Evolutionary conservation across 108 stramenopile genomes (phyloP).

Genomic region (Cyclotella sp.): DNA sequence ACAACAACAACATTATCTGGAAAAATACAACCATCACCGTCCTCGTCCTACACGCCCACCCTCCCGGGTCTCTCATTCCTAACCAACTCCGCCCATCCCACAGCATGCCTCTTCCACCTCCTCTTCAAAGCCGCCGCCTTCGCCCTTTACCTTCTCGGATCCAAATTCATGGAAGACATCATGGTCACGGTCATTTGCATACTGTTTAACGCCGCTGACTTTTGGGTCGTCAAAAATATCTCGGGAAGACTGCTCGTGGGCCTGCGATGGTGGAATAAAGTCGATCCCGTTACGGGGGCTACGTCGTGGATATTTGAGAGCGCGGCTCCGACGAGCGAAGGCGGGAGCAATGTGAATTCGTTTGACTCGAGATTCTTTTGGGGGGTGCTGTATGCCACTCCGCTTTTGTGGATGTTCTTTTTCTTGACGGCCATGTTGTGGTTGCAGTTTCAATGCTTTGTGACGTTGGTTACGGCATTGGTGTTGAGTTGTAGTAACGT

Average conservation of each 20-base stretch:
- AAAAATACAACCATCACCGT: neutral
- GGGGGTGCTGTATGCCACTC: constrained; percentile 90
- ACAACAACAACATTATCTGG: neutral
- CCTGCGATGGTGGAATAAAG: constrained; percentile 97
- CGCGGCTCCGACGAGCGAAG: constrained; percentile 38
- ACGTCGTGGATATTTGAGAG: constrained; percentile 96
- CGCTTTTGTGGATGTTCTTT: constrained; percentile 75
- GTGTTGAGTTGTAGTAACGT: constrained; percentile 88
- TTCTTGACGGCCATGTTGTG: constrained; percentile 80
- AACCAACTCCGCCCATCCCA: constrained; percentile 80
- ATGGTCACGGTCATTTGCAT: constrained; percentile 93
- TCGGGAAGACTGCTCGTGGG: constrained; percentile 91
- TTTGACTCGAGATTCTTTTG: constrained; percentile 94
- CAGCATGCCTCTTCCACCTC: constrained; percentile 89
- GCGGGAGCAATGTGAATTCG: constrained; percentile 34
- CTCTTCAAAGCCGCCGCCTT: constrained; percentile 90
- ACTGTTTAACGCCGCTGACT: constrained; percentile 93
- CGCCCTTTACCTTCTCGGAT: constrained; percentile 89
- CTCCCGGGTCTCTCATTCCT: constrained; percentile 27
- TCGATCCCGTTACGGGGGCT: constrained; percentile 68
- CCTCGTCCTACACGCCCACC: constrained; percentile 18
- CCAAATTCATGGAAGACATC: constrained; percentile 82
- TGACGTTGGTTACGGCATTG: constrained; percentile 85
- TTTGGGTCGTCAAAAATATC: constrained; percentile 96
- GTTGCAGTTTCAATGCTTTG: constrained; percentile 87